Base-by-base conservation (phyloP, 768 basidiomycete genomes). In the Mycena crocata region DNA sequence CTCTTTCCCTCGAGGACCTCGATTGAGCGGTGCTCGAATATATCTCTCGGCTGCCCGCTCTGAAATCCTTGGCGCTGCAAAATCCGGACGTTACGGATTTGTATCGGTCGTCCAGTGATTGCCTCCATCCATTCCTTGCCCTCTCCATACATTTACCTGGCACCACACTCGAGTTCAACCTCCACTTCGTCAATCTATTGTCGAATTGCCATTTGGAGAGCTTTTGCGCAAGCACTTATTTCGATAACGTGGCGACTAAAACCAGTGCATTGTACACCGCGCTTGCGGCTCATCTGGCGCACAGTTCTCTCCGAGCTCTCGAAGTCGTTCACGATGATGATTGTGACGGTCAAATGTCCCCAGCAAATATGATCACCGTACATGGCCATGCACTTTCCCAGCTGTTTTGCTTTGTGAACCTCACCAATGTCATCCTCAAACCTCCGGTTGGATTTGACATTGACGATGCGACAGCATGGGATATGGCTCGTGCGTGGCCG, bases 361-460 rank as follows among this genome's bases (percentile, higher is more conserved):
- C 45, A 5, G 3, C 26, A 30, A 35, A 28, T 3, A 39, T 28
- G n/a, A 37, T 50, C 24, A 26, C 24, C 7, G 17, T 49, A 17
- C 50, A 59, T 59, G 34, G 58, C 13, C 15, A 19, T 6, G 8
- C 15, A 14, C 35, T 59, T 21, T 44, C 57, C 1, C 30, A 24
- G 1, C 45, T 59, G 6, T 59, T 50, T 28, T 59, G 58, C 26
- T 59, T 59, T 23, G 12, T 1, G 12, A 59, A 57, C n/a, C 58
- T 59, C 28, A 59, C 58, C 7, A 10, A 1, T 13, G 34, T 59
- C 4, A 0, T 7, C 9, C 58, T 59, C 14, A 1, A 6, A 37
- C 32, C 48, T 10, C 46, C 58, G 12, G 58, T 39, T 15, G 57
- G 56, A n/a, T 44, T 57, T 21, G 17, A 40, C 28, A 42, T 46